Evolutionary conservation across 805 yeast genomes (phyloP).

Genomic region (Teunomyces gatunensis): DNA sequence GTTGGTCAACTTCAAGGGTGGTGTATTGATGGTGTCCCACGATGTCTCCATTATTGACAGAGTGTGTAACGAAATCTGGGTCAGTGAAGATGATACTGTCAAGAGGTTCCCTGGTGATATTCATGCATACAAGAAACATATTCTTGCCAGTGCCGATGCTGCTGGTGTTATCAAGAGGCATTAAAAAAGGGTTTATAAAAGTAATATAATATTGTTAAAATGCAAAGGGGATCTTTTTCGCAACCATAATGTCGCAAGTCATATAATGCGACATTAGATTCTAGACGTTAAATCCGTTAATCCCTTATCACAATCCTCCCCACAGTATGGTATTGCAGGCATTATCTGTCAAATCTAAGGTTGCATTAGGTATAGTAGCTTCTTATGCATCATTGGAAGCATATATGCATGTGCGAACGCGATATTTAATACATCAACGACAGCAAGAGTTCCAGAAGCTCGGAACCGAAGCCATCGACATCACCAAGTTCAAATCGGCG

Average conservation of each 20-base stretch:
- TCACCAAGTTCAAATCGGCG: constrained; percentile 33
- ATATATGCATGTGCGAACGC: constrained; percentile 56
- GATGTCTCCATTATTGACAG: constrained; percentile 87
- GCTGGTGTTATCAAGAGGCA: constrained; percentile 92
- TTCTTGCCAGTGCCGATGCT: constrained; percentile 70
- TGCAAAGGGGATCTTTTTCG: background rate
- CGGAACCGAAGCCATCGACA: constrained; percentile 8
- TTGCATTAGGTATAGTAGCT: constrained; percentile 43
- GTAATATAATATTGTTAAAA: background rate
- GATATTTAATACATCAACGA: constrained; percentile 50
- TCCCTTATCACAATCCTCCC: background rate
- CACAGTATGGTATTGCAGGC: background rate
- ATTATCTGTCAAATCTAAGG: constrained; percentile 26
- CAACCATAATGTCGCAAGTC: background rate
- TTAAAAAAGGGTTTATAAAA: constrained; percentile 21
- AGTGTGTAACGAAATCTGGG: constrained; percentile 95
- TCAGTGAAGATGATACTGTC: constrained; percentile 83
- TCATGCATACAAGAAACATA: constrained; percentile 85
- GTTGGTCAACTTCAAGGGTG: constrained; percentile 84
- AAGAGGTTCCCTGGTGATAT: constrained; percentile 77
- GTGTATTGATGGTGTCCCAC: constrained; percentile 96
- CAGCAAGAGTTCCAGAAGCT: constrained; percentile 19
- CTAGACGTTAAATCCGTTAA: too few species aligned
- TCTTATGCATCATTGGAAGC: constrained; percentile 67
- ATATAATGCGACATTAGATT: background rate